These are phyloP conservation scores for Leavenworthia alabamica DNA, from an alignment of 345 rosid genomes.

Conservation along the genomic window DNA sequence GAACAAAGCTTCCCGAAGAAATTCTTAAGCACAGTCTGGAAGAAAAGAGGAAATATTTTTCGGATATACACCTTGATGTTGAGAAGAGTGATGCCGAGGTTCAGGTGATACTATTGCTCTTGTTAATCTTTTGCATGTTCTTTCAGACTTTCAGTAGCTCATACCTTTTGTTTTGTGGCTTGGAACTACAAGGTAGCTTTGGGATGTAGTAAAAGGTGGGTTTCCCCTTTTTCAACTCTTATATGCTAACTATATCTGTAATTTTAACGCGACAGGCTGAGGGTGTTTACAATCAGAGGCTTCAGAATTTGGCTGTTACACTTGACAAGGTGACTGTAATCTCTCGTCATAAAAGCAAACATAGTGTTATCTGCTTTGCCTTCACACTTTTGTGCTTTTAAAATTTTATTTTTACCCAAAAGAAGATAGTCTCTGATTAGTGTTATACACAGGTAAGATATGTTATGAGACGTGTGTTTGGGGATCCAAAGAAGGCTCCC, in stretches of 20 bases:
- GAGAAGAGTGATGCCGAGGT: slow-evolving; percentile 99
- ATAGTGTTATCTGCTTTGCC: neutral
- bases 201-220: slow-evolving; percentile 2
- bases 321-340: slow-evolving; percentile 79
- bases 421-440: slow-evolving; percentile 11
- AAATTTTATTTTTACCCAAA: neutral
- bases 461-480: slow-evolving; percentile 84
- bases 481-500: slow-evolving; percentile 91
- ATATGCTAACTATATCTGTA: slow-evolving; percentile 16
- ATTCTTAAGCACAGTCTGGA: slow-evolving; percentile 85
- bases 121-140: neutral
- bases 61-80: slow-evolving; percentile 67
- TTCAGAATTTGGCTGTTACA: slow-evolving; percentile 95
- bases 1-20: slow-evolving; percentile 93
- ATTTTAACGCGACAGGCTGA: slow-evolving; percentile 62
- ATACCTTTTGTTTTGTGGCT: slow-evolving; percentile 2
- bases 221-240: neutral
- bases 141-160: neutral
- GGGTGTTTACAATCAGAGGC: slow-evolving; percentile 99
- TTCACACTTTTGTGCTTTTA: neutral
- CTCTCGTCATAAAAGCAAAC: slow-evolving; percentile 8
- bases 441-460: slow-evolving; percentile 67
- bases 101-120: slow-evolving; percentile 54
- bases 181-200: neutral
- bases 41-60: slow-evolving; percentile 80